phyloP scores from a whole-genome alignment of 2,329 filamentous ascomycete genomes.

The Podosphaera aphanis region DNA sequence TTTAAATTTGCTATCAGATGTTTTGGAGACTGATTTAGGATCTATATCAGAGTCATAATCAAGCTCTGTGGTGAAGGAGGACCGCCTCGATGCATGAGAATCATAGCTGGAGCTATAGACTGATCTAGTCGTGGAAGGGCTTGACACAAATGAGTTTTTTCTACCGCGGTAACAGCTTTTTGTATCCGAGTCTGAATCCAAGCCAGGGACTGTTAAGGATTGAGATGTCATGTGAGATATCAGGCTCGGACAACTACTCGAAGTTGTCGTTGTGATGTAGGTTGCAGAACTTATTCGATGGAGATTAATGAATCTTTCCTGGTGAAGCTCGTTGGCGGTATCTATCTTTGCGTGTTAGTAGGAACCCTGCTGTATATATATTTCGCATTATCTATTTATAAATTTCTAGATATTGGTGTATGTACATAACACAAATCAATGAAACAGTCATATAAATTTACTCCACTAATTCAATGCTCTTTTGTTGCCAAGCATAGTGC shows the following conservation, averaged over 20 bases:
- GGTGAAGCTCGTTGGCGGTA: background rate
- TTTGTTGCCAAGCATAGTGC: background rate
- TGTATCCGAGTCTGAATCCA: background rate
- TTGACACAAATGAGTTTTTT: background rate
- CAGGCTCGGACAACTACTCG: background rate
- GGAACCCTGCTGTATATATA: no score
- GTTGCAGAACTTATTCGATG: background rate
- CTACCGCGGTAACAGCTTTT: background rate
- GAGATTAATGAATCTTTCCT: background rate
- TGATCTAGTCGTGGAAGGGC: background rate
- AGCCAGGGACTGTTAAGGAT: background rate
- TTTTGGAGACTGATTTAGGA: background rate
- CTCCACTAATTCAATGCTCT: background rate
- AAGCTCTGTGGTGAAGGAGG: constrained; percentile 9
- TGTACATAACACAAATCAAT: background rate
- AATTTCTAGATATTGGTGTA: background rate
- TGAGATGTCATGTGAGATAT: background rate
- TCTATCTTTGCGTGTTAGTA: no score
- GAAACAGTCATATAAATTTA: background rate
- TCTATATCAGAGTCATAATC: constrained; percentile 10
- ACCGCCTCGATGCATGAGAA: background rate
- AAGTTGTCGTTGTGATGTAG: background rate
- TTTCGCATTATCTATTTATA: background rate
- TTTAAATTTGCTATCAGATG: constrained; percentile 4
- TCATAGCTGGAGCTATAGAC: background rate